A percentile compares a stretch with the other conserved stretches of the same genome.
Conservation (phyloP, 768 basidiomycete species). For the Pulveroboletus frians region DNA sequence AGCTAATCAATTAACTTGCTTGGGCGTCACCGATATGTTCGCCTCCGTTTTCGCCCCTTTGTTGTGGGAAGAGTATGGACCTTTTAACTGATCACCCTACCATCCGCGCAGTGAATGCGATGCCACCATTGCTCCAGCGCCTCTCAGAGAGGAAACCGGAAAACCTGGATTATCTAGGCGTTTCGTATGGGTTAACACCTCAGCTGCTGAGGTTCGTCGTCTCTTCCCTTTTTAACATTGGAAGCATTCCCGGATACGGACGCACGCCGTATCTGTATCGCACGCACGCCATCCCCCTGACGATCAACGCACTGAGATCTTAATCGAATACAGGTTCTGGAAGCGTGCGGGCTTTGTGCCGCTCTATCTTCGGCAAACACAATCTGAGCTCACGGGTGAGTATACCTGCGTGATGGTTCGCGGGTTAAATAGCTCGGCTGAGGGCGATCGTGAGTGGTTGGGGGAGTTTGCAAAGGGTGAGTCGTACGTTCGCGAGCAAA, state of each 20-base stretch:
- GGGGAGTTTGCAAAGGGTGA: constrained; percentile 81
- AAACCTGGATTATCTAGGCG: constrained; percentile 87
- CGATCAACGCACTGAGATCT: neutral
- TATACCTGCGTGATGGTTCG: constrained; percentile 95
- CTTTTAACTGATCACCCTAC: constrained; percentile 77
- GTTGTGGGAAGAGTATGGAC: constrained; percentile 35
- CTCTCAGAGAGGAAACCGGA: constrained; percentile 89
- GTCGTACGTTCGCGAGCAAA: constrained; percentile 2
- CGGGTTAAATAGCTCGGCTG: constrained; percentile 64
- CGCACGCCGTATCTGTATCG: neutral
- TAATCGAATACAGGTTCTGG: constrained; percentile 67
- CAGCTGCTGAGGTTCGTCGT: constrained; percentile 62
- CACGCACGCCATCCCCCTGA: neutral
- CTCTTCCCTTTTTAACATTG: neutral
- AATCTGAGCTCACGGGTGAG: constrained; percentile 94
- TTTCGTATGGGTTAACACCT: constrained; percentile 91
- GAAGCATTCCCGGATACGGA: too few relatives aligned
- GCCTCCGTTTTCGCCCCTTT: neutral
- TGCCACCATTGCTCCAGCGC: constrained; percentile 92
- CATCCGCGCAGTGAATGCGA: constrained; percentile 65
- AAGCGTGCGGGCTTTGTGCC: constrained; percentile 90
- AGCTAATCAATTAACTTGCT: constrained; percentile 1
- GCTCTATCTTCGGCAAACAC: constrained; percentile 87
- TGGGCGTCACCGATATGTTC: neutral
- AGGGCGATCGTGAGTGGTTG: constrained; percentile 72